phyloP scores from a whole-genome alignment of 129 eudicot species.

The Heracleum sosnowskyi region DNA sequence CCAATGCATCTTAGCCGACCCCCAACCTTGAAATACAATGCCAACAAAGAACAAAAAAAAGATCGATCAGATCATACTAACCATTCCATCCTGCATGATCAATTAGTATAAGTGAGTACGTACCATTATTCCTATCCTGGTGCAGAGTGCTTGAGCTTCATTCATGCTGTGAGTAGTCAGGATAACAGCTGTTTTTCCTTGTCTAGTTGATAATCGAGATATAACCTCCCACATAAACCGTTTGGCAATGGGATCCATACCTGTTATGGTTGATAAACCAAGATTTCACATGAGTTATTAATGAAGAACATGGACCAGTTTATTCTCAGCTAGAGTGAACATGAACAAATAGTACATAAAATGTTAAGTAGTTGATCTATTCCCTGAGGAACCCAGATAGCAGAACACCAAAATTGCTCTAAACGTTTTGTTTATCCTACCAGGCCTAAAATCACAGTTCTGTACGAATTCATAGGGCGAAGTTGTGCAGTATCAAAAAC shows the following conservation, averaged over 20 bases:
- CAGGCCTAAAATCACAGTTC: background rate
- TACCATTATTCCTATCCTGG: slow-evolving; percentile 97
- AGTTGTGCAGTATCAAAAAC: background rate
- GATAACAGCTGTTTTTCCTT: slow-evolving; percentile 95
- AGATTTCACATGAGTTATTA: background rate
- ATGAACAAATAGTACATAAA: background rate
- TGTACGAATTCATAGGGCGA: background rate
- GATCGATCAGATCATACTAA: background rate
- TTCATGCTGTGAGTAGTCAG: slow-evolving; percentile 97
- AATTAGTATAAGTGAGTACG: background rate
- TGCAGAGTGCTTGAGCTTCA: slow-evolving; percentile 99
- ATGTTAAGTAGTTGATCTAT: background rate
- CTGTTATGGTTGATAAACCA: slow-evolving; percentile 24
- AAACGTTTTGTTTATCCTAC: background rate
- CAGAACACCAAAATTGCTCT: background rate
- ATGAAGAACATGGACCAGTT: background rate
- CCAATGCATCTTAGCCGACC: slow-evolving; percentile 93
- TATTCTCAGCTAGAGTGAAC: background rate
- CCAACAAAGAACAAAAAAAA: background rate
- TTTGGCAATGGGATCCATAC: slow-evolving; percentile 99
- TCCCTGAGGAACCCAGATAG: background rate
- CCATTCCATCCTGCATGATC: background rate
- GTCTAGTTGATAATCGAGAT: slow-evolving; percentile 88
- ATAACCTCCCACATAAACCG: slow-evolving; percentile 99
- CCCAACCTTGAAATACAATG: slow-evolving; percentile 51